Base-by-base conservation (phyloP, 768 basidiomycete species). In the Tephrocybe sp. region DNA sequence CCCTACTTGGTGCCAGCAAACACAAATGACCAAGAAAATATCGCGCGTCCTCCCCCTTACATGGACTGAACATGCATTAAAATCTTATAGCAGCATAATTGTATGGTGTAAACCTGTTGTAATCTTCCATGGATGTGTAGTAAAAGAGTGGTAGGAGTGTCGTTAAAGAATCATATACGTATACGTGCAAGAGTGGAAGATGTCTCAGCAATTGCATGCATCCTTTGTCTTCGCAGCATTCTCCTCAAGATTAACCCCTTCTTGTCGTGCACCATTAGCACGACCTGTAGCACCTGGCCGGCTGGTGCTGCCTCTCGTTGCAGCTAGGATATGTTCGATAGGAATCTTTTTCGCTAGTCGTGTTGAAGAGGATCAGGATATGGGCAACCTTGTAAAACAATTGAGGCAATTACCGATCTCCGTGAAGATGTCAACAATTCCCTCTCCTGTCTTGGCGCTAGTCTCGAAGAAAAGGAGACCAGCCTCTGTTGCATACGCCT, bases 381-480 rank as follows among this genome's bases (percentile, higher is more conserved):
- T 18, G 30, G 22, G 39, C 18, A 34, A 7, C 18, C n/a, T n/a
- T 45, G 18, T 7, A 9, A 11, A 37, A 4, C 15, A 42, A 15
- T 40, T 16, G 48, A 49, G 34, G 18, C 68, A 82, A 65, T 47
- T 37, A 98, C 95, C 96, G 62, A 99, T 98, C 70, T 98, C 95
- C 9, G 95, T 98, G 68, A 99, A 99, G 25, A 98, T 84, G 62
- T 98, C 97, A 21, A 93, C 89, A 47, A 98, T 83, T 31, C 93
- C 94, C 61, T 95, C 89, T 15, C 95, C 94, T 4, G 92, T 92
- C 83, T 98, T 99, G 21, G 97, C 97, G 61, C 88, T 91, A 30
- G 95, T 97, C 76, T 99, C 97, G 59, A 96, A 97, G 78, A 98
- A 98, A 34, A 99, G 72, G 35, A 98, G 68, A 1, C 91, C 89